A percentile compares a stretch with the other conserved stretches of the same genome.
phyloP scores from a whole-genome alignment of 257 asterid genomes.

The Fraxinus cuspidata region DNA sequence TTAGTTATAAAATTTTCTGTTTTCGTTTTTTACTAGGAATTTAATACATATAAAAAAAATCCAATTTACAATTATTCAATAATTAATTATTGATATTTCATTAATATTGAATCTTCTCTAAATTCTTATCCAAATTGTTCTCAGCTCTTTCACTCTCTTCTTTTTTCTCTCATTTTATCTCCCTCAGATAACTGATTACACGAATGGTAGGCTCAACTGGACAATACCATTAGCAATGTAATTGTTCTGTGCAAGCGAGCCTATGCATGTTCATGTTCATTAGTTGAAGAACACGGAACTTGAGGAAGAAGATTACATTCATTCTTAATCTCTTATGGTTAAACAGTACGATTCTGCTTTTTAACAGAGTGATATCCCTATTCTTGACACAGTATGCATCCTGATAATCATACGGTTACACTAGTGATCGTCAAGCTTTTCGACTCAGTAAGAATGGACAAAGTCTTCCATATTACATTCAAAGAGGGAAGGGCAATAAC shows the following conservation, averaged over 20 bases:
- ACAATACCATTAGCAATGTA: too few species aligned
- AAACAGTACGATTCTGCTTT: neutral
- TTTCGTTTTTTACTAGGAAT: neutral
- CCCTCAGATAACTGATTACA: too few species aligned
- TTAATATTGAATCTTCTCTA: too few species aligned
- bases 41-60: neutral
- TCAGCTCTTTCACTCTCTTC: too few species aligned
- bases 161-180: too few species aligned
- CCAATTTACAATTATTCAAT: neutral
- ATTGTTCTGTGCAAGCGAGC: too few species aligned
- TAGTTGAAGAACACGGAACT: neutral
- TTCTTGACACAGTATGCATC: neutral
- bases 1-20: neutral
- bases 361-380: neutral
- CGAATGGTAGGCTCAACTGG: too few species aligned
- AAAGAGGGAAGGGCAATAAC: constrained; percentile 13
- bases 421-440: neutral
- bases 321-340: neutral
- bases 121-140: too few species aligned
- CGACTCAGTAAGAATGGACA: constrained; percentile 9
- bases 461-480: constrained; percentile 8
- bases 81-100: neutral
- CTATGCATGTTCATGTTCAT: neutral
- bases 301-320: neutral
- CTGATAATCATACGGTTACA: neutral